A percentile compares a stretch with the other conserved stretches of the same genome.
phyloP scores from a whole-genome alignment of 495 filamentous ascomycete species.

The Penicillium verhagenii region DNA sequence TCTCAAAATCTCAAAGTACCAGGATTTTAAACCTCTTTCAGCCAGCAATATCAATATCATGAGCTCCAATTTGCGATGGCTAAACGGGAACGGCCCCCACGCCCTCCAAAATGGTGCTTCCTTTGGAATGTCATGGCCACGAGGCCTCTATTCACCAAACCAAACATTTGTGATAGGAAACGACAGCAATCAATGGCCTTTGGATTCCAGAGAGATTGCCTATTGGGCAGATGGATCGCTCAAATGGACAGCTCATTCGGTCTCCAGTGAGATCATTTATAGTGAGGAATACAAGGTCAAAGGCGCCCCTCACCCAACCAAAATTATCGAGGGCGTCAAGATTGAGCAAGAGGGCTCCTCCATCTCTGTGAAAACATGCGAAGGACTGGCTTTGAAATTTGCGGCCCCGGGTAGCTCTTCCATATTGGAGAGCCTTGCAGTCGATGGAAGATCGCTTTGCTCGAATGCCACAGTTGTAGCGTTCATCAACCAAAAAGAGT shows the following conservation, averaged over 20 bases:
- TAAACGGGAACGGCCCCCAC: constrained; percentile 12
- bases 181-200: constrained; percentile 6
- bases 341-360: neutral
- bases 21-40: neutral
- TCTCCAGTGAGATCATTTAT: constrained; percentile 13
- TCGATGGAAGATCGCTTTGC: constrained; percentile 9
- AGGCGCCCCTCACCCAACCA: neutral
- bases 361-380: constrained; percentile 1
- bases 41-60: constrained; percentile 4
- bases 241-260: constrained; percentile 19
- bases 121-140: constrained; percentile 23
- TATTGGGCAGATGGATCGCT: constrained; percentile 22
- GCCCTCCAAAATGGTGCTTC: constrained; percentile 14
- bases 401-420: constrained; percentile 2
- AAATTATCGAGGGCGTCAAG: neutral
- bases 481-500: constrained; percentile 10
- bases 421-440: constrained; percentile 7
- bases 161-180: constrained; percentile 19
- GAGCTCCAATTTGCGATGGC: constrained; percentile 17
- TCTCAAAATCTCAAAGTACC: neutral
- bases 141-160: constrained; percentile 11
- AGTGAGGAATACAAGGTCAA: constrained; percentile 10
- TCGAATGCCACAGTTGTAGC: constrained; percentile 13
- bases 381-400: constrained; percentile 11
- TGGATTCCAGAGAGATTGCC: constrained; percentile 23